Evolutionary conservation across 2,329 filamentous ascomycete species (phyloP).

Genomic region (Ceratocystis diversiconidia): DNA sequence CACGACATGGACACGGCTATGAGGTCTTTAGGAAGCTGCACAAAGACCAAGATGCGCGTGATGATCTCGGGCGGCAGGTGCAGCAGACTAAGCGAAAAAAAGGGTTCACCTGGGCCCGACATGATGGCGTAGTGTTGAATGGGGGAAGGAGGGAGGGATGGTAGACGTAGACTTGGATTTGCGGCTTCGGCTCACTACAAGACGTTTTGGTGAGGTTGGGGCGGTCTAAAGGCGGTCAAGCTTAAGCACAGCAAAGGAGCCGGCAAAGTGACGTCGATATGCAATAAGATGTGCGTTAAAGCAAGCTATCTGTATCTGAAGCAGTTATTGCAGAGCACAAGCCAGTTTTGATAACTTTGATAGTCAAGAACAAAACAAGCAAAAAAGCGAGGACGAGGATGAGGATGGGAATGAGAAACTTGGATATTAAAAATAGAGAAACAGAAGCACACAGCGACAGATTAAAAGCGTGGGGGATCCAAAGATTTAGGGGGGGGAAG

Average conservation of each 20-base stretch:
- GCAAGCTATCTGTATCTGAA: background rate
- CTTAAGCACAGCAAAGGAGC: background rate
- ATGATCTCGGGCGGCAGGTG: slow-evolving; percentile 11
- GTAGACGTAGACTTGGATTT: background rate
- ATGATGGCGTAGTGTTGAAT: background rate
- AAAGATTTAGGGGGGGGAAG: too few species aligned
- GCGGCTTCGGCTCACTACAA: background rate
- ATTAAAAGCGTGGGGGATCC: too few species aligned
- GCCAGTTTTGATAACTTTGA: background rate
- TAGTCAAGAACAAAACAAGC: too few species aligned
- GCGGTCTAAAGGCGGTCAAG: background rate
- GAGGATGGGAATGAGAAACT: too few species aligned
- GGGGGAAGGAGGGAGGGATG: background rate
- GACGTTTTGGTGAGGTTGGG: background rate
- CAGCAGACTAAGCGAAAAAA: background rate
- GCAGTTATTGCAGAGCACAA: background rate
- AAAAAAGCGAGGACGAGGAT: too few species aligned
- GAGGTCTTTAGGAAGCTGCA: slow-evolving; percentile 1
- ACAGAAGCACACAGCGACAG: too few species aligned
- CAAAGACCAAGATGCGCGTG: background rate
- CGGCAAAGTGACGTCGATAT: background rate
- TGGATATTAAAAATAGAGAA: too few species aligned
- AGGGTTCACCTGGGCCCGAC: background rate
- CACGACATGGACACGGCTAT: slow-evolving; percentile 1
- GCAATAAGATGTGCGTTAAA: slow-evolving; percentile 4